Base-by-base conservation (phyloP, 23 red algal genomes). In the Gracilaria gracilis region DNA sequence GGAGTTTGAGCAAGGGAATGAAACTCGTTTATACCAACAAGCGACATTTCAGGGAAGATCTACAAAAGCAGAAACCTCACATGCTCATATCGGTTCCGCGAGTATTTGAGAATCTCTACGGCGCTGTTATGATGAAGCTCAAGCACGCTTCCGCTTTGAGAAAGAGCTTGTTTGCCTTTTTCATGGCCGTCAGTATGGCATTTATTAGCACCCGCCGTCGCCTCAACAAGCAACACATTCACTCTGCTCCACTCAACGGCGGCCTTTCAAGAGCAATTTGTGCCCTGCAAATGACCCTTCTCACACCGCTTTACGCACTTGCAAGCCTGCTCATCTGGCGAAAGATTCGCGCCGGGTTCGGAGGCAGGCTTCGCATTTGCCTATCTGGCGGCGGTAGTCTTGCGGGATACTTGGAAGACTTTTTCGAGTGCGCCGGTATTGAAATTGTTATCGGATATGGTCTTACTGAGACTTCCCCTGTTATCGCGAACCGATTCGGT, bases 401-500 rank as follows among this genome's bases (percentile, higher is more conserved):
- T 82, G 76, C 93, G 15, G 91, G 85, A 39, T 95, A 92, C 73
- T 79, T 99, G 32, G 97, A 99, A 59, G 88, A 99, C 59, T 99
- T 96, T 89, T 99, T 95, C 76, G 97, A 96, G 61, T 75, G 74
- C 49, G 94, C 80, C 23, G 94, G 94, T 12, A 58, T 96, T 40
- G 78, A 57, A 27, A 87, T 99, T 28, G 95, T 93, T 46, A 91
- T 96, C 28, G 97, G 97, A 42, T 99, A 99, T 67, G 97, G 97
- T 25, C 61, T 95, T 49, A 96, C 94, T 21, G 97, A 96, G 81
- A 99, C 97, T 25, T 94, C 93, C 17, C 94, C 97, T 23, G 94
- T 99, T 24, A 78, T 96, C 33, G 79, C 82, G 1, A 96, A 99
- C 76, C 86, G 97, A 53, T 83, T 75, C n/a, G 90, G 88, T 17